Evolutionary conservation across 352 stramenopile species (phyloP).

Genomic region (Peronospora farinosa): DNA sequence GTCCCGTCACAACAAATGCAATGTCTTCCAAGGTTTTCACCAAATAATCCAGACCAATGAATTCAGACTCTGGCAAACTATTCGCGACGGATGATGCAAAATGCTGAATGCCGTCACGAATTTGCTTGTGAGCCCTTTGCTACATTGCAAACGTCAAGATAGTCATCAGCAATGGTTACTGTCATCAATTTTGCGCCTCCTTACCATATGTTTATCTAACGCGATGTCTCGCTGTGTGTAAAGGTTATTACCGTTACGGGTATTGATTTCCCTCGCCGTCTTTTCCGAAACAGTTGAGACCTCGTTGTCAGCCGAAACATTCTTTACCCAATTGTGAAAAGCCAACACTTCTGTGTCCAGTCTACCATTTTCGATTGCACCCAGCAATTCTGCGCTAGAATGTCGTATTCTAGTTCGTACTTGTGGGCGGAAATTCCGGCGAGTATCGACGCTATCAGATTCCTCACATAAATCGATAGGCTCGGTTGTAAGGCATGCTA

Average conservation of each 20-base stretch:
- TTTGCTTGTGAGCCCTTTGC: conserved; percentile 55
- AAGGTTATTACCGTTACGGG: conserved; percentile 25
- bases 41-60: conserved; percentile 39
- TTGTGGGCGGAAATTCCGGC: conserved; percentile 12
- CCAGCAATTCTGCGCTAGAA: conserved; percentile 60
- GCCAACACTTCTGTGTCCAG: conserved; percentile 34
- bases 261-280: conserved; percentile 16
- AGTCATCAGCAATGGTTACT: conserved; percentile 3
- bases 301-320: conserved; percentile 15
- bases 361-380: conserved; percentile 51
- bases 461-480: conserved; percentile 25
- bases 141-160: conserved; percentile 21
- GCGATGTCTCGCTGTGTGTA: conserved; percentile 53
- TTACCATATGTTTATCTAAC: conserved; percentile 74
- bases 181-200: not conserved
- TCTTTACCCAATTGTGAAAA: conserved; percentile 17
- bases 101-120: conserved; percentile 48
- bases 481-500: conserved; percentile 10
- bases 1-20: conserved; percentile 63
- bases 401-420: conserved; percentile 27
- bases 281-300: conserved; percentile 22
- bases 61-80: conserved; percentile 23
- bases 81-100: conserved; percentile 31
- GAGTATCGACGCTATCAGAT: conserved; percentile 22
- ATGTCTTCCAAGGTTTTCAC: conserved; percentile 57